phyloP scores from a whole-genome alignment of 495 filamentous ascomycete genomes.

The Neurospora sp. region DNA sequence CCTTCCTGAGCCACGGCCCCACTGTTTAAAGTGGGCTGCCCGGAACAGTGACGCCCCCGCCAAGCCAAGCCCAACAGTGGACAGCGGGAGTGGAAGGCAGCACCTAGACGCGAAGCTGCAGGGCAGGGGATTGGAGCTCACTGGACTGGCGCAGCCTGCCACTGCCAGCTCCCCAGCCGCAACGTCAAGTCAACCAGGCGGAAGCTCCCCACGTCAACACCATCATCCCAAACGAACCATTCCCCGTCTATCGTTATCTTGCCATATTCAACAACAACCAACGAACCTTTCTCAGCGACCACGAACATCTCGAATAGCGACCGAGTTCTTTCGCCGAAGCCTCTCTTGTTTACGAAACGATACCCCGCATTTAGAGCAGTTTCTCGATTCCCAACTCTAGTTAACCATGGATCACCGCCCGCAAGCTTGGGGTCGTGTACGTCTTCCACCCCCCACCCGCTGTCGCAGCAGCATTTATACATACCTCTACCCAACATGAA shows the following conservation, averaged over 20 bases:
- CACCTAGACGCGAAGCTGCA: conserved; percentile 31
- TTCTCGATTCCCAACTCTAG: conserved; percentile 4
- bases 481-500: neutral
- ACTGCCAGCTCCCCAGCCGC: conserved; percentile 16
- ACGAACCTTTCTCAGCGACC: neutral
- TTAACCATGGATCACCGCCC: conserved; percentile 82
- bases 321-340: neutral
- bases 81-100: conserved; percentile 18
- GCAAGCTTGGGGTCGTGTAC: conserved; percentile 92
- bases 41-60: neutral
- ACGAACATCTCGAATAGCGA: neutral
- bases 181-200: conserved; percentile 14
- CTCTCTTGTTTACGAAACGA: neutral
- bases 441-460: conserved; percentile 14
- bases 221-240: conserved; percentile 1
- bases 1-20: neutral
- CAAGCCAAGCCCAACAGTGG: neutral
- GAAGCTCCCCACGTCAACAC: conserved; percentile 10
- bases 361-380: conserved; percentile 1
- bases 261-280: neutral
- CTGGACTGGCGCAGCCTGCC: conserved; percentile 3
- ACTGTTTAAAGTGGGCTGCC: neutral
- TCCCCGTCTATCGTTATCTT: neutral
- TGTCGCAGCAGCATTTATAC: neutral
- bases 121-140: conserved; percentile 1